Conservation (phyloP, 2,329 filamentous ascomycete genomes). For the Parastagonospora avenae region DNA sequence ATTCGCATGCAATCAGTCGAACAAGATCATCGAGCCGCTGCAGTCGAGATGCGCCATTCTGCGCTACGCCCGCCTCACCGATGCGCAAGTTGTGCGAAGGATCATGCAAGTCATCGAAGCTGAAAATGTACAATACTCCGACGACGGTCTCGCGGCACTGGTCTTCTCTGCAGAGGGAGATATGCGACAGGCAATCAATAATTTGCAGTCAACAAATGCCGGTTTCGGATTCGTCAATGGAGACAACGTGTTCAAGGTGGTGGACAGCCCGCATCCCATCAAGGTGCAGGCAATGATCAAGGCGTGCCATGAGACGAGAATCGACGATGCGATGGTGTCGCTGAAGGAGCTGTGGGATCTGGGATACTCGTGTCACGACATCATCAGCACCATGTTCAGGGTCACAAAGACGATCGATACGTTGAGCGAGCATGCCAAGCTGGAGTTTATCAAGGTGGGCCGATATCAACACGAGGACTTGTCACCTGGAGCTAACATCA, state of each 20-base stretch:
- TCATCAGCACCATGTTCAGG: slow-evolving; percentile 98
- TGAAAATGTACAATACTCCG: slow-evolving; percentile 86
- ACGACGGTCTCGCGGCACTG: slow-evolving; percentile 92
- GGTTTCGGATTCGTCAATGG: slow-evolving; percentile 97
- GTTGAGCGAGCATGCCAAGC: slow-evolving; percentile 89
- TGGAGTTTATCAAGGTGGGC: slow-evolving; percentile 83
- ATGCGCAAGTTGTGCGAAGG: slow-evolving; percentile 88
- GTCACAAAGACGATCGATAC: slow-evolving; percentile 95
- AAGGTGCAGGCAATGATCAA: slow-evolving; percentile 99
- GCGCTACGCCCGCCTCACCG: slow-evolving; percentile 88
- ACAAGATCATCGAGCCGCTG: slow-evolving; percentile 99
- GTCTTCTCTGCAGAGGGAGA: slow-evolving; percentile 98
- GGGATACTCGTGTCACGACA: slow-evolving; percentile 98
- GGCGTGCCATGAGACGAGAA: slow-evolving; percentile 88
- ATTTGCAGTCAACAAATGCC: slow-evolving; percentile 88
- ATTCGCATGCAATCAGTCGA: slow-evolving; percentile 97
- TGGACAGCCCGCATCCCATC: slow-evolving; percentile 95
- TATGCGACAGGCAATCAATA: slow-evolving; percentile 99
- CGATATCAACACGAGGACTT: neutral
- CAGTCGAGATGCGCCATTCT: slow-evolving; percentile 97
- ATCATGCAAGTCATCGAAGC: slow-evolving; percentile 91
- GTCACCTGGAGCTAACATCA: neutral
- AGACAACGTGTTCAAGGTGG: slow-evolving; percentile 97
- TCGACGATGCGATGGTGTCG: slow-evolving; percentile 84
- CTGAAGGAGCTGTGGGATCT: slow-evolving; percentile 91